phyloP scores from a whole-genome alignment of 345 rosid genomes.

The Brassica nigra region DNA sequence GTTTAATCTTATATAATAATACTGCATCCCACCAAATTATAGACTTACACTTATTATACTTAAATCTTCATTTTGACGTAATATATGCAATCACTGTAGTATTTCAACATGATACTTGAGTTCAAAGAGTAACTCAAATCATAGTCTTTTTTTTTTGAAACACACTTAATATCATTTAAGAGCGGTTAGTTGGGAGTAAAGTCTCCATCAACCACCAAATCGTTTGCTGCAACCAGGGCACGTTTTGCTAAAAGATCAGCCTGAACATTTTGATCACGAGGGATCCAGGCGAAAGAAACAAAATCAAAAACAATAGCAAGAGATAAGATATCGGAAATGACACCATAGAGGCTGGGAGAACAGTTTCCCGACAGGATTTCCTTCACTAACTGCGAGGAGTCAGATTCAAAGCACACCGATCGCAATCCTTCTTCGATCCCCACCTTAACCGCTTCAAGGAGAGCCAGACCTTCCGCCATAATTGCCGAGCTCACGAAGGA shows the following conservation, averaged over 20 bases:
- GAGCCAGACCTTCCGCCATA: not conserved
- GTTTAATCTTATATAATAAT: not conserved
- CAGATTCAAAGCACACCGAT: not conserved
- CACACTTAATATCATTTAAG: no score
- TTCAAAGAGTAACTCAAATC: no score
- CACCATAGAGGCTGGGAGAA: not conserved
- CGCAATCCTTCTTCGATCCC: not conserved
- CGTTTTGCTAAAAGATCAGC: no score
- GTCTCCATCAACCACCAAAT: no score
- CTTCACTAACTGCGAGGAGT: not conserved
- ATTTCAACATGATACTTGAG: not conserved
- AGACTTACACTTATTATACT: not conserved
- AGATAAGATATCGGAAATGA: not conserved
- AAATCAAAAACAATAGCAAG: not conserved
- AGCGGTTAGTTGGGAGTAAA: no score
- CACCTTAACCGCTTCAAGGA: not conserved
- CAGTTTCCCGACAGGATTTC: not conserved
- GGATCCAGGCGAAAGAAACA: not conserved
- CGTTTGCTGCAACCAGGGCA: no score
- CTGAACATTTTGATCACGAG: not conserved
- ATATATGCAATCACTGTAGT: not conserved
- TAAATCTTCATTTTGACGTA: not conserved
- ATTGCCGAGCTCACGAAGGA: not conserved
- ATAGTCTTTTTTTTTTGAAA: no score
- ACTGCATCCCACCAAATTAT: conserved; percentile 20